Conservation (phyloP, 805 yeast species). For the Citeromyces nyonsensis region DNA sequence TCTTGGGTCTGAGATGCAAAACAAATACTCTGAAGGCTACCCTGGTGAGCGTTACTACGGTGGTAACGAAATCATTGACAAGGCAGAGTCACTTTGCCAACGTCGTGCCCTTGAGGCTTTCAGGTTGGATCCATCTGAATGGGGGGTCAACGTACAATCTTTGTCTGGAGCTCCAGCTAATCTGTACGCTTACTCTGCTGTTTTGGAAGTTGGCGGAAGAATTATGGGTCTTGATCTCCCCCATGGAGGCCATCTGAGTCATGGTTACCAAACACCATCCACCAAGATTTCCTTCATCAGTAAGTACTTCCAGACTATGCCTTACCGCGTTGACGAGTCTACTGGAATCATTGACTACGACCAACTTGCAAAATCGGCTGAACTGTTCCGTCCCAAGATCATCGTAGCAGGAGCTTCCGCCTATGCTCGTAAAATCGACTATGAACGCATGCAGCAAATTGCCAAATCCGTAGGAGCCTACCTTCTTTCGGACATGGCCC, state of each 20-base stretch:
- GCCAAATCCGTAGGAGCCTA: conserved; percentile 92
- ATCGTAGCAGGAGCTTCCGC: conserved; percentile 97
- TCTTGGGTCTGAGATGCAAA: conserved; percentile 91
- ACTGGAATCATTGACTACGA: conserved; percentile 93
- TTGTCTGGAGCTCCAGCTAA: conserved; percentile 96
- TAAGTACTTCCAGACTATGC: conserved; percentile 95
- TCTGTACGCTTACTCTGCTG: conserved; percentile 80
- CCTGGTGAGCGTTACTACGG: conserved; percentile 98
- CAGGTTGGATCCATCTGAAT: conserved; percentile 53
- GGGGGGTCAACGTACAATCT: conserved; percentile 98
- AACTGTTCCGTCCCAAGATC: conserved; percentile 84
- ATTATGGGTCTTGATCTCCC: conserved; percentile 96
- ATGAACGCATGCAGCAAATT: conserved; percentile 77
- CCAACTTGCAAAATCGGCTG: conserved; percentile 65
- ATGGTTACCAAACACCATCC: conserved; percentile 86
- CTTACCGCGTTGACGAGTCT: conserved; percentile 73
- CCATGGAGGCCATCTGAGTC: conserved; percentile 96
- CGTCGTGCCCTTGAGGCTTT: conserved; percentile 82
- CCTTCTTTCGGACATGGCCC: conserved; percentile 92
- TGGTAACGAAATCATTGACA: conserved; percentile 90
- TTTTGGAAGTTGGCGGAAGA: conserved; percentile 81
- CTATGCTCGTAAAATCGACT: conserved; percentile 81
- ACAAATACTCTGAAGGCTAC: conserved; percentile 96
- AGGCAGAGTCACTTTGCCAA: conserved; percentile 82
- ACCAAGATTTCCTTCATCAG: conserved; percentile 87